These are phyloP conservation scores for Zoysia pacifica DNA, from an alignment of 176 grass and related monocot genomes.

Conservation along the genomic window DNA sequence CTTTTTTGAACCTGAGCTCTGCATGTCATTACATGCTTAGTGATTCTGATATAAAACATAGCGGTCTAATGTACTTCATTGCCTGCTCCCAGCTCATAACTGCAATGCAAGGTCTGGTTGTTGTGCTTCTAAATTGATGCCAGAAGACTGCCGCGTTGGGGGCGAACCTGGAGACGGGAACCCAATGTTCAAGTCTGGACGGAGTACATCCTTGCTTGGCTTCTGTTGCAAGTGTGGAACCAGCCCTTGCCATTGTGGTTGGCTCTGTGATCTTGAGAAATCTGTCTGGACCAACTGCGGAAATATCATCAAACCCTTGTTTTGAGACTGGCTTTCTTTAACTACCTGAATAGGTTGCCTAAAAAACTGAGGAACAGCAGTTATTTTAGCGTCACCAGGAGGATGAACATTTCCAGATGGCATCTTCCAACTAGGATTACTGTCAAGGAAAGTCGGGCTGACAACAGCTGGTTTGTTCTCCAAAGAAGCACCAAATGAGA, in stretches of 20 bases:
- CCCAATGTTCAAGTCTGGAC: slow-evolving; percentile 93
- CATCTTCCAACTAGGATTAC: slow-evolving; percentile 63
- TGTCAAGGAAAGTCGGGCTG: slow-evolving; percentile 45
- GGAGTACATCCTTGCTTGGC: slow-evolving; percentile 68
- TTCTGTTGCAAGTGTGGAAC: slow-evolving; percentile 70
- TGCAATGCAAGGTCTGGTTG: slow-evolving; percentile 98
- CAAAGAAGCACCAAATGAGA: slow-evolving; percentile 69
- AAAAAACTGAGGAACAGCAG: slow-evolving; percentile 54
- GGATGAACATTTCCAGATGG: slow-evolving; percentile 54
- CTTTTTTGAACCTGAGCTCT: slow-evolving; percentile 11
- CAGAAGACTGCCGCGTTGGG: slow-evolving; percentile 64
- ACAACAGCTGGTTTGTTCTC: slow-evolving; percentile 65
- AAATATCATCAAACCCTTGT: slow-evolving; percentile 74
- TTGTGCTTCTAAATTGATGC: slow-evolving; percentile 93
- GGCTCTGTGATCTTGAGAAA: slow-evolving; percentile 62
- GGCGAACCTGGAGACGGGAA: slow-evolving; percentile 85
- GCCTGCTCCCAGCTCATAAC: slow-evolving; percentile 50
- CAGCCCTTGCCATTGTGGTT: slow-evolving; percentile 74
- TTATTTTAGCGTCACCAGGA: slow-evolving; percentile 43
- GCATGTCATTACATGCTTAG: slow-evolving; percentile 23
- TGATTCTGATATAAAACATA: slow-evolving; percentile 17
- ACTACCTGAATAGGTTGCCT: slow-evolving; percentile 60
- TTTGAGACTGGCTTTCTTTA: slow-evolving; percentile 59
- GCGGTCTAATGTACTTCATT: slow-evolving; percentile 19
- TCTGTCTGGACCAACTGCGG: slow-evolving; percentile 74